Percentiles rank a stretch among this genome's conserved stretches.
These are phyloP conservation scores for Elymus sibiricus DNA, from an alignment of 176 grass and related monocot species.

Conservation along the genomic window DNA sequence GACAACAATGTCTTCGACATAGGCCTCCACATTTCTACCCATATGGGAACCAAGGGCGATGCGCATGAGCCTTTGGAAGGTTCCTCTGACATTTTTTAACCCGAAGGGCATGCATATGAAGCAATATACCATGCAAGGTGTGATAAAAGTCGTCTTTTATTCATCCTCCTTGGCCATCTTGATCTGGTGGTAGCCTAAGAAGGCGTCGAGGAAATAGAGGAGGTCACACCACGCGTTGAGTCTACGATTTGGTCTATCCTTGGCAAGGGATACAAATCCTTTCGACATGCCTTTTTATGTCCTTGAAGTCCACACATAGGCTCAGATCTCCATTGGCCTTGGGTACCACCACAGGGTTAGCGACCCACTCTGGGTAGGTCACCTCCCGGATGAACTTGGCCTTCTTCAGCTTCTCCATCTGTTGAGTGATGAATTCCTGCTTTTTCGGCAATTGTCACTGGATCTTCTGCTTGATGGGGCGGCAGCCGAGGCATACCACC, in stretches of 20 bases:
- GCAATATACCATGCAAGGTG: background rate
- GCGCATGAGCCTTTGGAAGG: background rate
- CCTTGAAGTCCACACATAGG: no score
- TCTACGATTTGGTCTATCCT: no score
- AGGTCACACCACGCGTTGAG: no score
- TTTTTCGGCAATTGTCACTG: background rate
- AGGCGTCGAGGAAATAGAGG: no score
- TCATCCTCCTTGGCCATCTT: background rate
- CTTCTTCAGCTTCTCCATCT: background rate
- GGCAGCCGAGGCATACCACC: background rate
- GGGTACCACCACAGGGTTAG: background rate
- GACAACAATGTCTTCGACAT: no score
- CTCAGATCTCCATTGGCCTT: no score
- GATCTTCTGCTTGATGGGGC: background rate
- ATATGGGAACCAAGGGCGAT: background rate
- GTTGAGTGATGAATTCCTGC: background rate
- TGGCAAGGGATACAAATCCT: no score
- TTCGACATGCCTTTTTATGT: no score
- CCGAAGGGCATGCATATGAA: background rate
- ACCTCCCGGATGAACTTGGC: background rate
- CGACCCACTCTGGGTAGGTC: background rate
- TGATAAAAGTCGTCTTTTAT: background rate
- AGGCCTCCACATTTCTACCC: no score
- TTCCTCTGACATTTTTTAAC: background rate
- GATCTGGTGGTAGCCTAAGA: no score